Evolutionary conservation across 495 filamentous ascomycete species (phyloP).

Genomic region (Emericellopsis terricola): DNA sequence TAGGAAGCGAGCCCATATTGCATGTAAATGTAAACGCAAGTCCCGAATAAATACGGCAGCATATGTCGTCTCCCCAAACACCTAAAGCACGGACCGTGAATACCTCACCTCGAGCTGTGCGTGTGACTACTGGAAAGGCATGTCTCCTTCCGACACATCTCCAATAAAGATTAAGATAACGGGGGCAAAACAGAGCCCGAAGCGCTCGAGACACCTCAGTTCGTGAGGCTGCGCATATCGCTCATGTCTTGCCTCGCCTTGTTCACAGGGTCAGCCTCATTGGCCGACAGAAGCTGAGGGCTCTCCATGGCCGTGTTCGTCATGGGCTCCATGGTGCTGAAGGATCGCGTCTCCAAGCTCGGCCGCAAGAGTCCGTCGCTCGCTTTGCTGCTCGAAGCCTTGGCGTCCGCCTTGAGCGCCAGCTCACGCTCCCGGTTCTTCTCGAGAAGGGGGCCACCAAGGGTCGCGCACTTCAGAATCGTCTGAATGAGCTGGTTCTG

Average conservation of each 20-base stretch:
- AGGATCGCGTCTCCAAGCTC: slow-evolving; percentile 10
- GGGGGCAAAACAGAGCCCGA: too few species aligned
- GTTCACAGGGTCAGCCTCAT: neutral
- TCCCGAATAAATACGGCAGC: too few species aligned
- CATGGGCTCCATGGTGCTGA: slow-evolving; percentile 4
- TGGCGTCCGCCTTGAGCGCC: slow-evolving; percentile 16
- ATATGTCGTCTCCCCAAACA: too few species aligned
- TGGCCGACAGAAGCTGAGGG: neutral
- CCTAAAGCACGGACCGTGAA: too few species aligned
- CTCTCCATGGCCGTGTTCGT: neutral
- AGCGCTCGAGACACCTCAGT: too few species aligned
- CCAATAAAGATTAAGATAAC: too few species aligned
- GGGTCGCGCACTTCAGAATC: slow-evolving; percentile 85
- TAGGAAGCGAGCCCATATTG: too few species aligned
- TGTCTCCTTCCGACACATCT: too few species aligned
- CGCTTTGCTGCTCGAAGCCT: slow-evolving; percentile 6
- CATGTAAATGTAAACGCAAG: too few species aligned
- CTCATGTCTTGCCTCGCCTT: neutral
- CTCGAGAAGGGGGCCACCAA: slow-evolving; percentile 77
- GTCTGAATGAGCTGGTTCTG: slow-evolving; percentile 98
- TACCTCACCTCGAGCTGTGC: too few species aligned
- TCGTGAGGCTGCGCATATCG: slow-evolving; percentile 1
- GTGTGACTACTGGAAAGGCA: too few species aligned
- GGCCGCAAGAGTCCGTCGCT: slow-evolving; percentile 13
- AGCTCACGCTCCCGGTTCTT: slow-evolving; percentile 33